Percentiles rank a stretch among this genome's conserved stretches.
Conservation (phyloP, 2,329 filamentous ascomycete species). For the Penicillium sp. region DNA sequence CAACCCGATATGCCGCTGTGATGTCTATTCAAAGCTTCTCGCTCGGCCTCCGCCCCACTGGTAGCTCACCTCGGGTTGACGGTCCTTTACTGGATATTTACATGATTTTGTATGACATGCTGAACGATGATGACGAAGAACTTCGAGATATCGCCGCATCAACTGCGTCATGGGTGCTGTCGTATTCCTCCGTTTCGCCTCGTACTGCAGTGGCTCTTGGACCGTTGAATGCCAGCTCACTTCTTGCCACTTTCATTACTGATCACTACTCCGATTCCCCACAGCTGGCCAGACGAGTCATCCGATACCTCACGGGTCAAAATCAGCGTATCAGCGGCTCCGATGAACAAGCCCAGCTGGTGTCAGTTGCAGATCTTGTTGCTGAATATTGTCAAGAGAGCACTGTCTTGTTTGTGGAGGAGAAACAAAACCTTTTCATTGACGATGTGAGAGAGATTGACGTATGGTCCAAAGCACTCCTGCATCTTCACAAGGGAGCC, state of each 20-base stretch:
- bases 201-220: conserved; percentile 38
- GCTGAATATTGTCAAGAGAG: conserved; percentile 38
- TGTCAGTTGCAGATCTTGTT: conserved; percentile 31
- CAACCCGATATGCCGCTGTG: conserved; percentile 39
- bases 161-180: conserved; percentile 39
- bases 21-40: conserved; percentile 36
- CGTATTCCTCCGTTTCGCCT: conserved; percentile 32
- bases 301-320: conserved; percentile 42
- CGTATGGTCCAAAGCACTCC: conserved; percentile 63
- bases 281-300: conserved; percentile 34
- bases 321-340: conserved; percentile 25
- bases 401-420: conserved; percentile 70
- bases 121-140: conserved; percentile 92
- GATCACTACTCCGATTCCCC: conserved; percentile 33
- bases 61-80: conserved; percentile 21
- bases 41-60: conserved; percentile 43
- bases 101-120: conserved; percentile 69
- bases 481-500: conserved; percentile 24
- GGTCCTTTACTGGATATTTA: conserved; percentile 55
- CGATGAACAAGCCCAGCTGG: conserved; percentile 11
- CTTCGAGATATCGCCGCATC: conserved; percentile 65
- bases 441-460: conserved; percentile 75
- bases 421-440: conserved; percentile 93
- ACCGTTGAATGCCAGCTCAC: conserved; percentile 50
- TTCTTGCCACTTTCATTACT: conserved; percentile 38